Conservation (phyloP, 2,329 filamentous ascomycete species). For the Cephalotrichum gorgonifer region DNA sequence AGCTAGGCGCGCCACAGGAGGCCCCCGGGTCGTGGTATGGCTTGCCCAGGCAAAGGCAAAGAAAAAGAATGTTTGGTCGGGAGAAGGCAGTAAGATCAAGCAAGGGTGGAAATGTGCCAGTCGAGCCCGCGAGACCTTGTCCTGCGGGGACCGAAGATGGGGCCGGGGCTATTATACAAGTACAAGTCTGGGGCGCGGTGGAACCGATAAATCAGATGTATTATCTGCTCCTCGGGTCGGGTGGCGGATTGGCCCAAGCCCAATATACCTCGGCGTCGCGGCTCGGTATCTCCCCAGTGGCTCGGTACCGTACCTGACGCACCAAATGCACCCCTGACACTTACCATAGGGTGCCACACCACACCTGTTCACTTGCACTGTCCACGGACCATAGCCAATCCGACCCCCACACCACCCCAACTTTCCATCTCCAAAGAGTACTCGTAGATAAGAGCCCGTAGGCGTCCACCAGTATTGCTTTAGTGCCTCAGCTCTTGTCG, state of each 20-base stretch:
- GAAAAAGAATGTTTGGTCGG: neutral
- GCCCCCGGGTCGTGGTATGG: neutral
- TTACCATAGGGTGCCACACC: neutral
- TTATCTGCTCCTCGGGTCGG: neutral
- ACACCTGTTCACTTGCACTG: neutral
- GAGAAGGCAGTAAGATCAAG: neutral
- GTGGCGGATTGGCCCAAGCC: neutral
- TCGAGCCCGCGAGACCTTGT: neutral
- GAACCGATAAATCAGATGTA: slow-evolving; percentile 2
- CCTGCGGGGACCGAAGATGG: neutral
- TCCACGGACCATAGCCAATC: too few species aligned
- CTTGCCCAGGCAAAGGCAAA: neutral
- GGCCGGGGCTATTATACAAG: neutral
- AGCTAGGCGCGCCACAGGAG: too few species aligned
- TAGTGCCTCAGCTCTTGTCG: too few species aligned
- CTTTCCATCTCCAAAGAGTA: too few species aligned
- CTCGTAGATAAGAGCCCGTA: too few species aligned
- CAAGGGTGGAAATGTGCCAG: neutral
- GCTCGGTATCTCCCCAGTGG: neutral
- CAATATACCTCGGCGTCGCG: neutral
- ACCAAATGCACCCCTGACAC: neutral
- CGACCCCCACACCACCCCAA: too few species aligned
- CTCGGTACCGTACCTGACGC: neutral
- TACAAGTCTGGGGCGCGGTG: neutral
- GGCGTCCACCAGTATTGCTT: too few species aligned